A percentile compares a stretch with the other conserved stretches of the same genome.
phyloP scores from a whole-genome alignment of 805 yeast genomes.

The Zygoascus biomembranicola region DNA sequence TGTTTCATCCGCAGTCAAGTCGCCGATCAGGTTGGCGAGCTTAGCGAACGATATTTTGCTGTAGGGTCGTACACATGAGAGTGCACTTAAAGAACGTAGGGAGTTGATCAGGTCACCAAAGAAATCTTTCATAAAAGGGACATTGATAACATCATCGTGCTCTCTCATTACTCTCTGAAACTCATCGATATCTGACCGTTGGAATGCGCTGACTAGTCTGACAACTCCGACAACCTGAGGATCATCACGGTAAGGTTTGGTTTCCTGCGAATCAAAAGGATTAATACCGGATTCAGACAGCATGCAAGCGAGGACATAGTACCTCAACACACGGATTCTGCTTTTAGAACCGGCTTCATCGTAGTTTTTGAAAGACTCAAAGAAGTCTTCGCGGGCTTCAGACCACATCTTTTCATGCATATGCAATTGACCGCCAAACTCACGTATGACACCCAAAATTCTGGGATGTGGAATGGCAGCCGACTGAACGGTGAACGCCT shows the following conservation, averaged over 20 bases:
- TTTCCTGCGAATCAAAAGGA: constrained; percentile 68
- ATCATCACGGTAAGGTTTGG: constrained; percentile 40
- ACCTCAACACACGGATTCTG: constrained; percentile 50
- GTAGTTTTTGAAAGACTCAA: constrained; percentile 49
- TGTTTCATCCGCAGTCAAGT: constrained; percentile 8
- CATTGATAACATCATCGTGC: constrained; percentile 12
- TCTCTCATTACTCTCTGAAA: constrained; percentile 15
- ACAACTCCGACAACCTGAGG: constrained; percentile 26
- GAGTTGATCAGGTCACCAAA: constrained; percentile 21
- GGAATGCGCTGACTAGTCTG: constrained; percentile 29
- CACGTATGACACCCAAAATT: constrained; percentile 64
- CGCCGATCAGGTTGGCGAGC: constrained; percentile 16
- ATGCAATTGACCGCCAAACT: constrained; percentile 64
- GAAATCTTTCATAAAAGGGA: constrained; percentile 10
- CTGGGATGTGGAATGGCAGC: constrained; percentile 59
- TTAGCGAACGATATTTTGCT: constrained; percentile 21
- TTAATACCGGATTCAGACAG: constrained; percentile 51
- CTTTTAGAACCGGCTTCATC: constrained; percentile 61
- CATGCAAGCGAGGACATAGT: constrained; percentile 52
- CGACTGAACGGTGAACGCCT: constrained; percentile 41
- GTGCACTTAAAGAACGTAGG: constrained; percentile 22
- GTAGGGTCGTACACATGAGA: constrained; percentile 26
- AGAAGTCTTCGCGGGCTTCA: constrained; percentile 45
- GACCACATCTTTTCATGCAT: constrained; percentile 54
- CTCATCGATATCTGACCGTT: constrained; percentile 18